Base-by-base conservation (phyloP, 148 eudicot genomes). In the Suaeda aralocaspica region DNA sequence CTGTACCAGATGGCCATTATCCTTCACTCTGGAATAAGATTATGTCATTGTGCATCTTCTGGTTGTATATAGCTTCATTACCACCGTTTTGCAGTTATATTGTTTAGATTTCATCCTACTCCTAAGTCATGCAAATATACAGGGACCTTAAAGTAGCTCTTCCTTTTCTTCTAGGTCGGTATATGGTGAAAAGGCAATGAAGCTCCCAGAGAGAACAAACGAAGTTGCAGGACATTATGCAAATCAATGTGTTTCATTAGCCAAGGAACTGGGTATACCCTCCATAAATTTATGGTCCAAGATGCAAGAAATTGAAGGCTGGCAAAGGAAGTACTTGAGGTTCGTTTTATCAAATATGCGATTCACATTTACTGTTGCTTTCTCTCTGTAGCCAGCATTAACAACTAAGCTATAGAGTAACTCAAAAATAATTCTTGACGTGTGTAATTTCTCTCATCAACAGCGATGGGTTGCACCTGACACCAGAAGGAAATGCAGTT, bases 381-480 rank as follows among this genome's bases (percentile, higher is more conserved):
- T 49, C 7, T 49, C 15, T 45, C 18, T 14, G 49, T 21, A 6
- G 59, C 15, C 9, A 19, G 4, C 26, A 22, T 34, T 60, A 55
- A 9, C 72, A 9, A 36, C 41, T 36, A 8, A 8, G 41, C 22
- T 15, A 29, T 21, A 25, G 10, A 57, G 1, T 11, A n/a, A n/a
- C n/a, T n/a, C n/a, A n/a, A n/a, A n/a, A n/a, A 58, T 21, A 49
- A 14, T 0, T 64, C 14, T 44, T 70, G 4, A 36, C 24, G 56
- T 30, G 42, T 16, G 4, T 8, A 22, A 18, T 60, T 62, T 19
- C 2, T 72, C 18, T 74, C 65, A 39, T 71, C 71, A 68, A 50
- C 86, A 93, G 98, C 45, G 98, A 93, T 56, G 98, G 95, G 25
- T 72, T 93, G 88, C 98, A 93, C 77, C 77, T 93, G 67, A 90